A percentile compares a stretch with the other conserved stretches of the same genome.
phyloP scores from a whole-genome alignment of 805 yeast genomes.

The Cyberlindnera mycetangii region DNA sequence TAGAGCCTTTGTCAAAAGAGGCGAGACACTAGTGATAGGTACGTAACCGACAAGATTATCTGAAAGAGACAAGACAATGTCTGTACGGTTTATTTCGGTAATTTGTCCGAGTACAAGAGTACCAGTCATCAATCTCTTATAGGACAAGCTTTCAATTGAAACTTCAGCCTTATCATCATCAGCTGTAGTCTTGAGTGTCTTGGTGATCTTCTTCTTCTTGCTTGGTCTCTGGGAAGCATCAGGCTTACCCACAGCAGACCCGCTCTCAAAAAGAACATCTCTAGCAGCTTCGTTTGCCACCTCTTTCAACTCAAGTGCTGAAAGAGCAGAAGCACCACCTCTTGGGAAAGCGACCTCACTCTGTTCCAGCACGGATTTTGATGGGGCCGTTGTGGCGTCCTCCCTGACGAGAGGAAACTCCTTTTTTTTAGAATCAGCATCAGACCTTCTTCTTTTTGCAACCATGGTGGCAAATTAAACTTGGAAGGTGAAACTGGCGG shows the following conservation, averaged over 20 bases:
- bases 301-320: conserved; percentile 88
- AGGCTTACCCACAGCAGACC: conserved; percentile 10
- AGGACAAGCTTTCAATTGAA: conserved; percentile 59
- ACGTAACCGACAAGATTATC: conserved; percentile 79
- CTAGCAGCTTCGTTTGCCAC: conserved; percentile 89
- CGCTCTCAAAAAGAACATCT: conserved; percentile 70
- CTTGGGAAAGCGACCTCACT: conserved; percentile 70
- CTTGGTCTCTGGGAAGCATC: conserved; percentile 28
- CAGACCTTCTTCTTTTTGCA: conserved; percentile 49
- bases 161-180: conserved; percentile 30
- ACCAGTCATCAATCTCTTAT: conserved; percentile 67
- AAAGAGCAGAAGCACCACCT: conserved; percentile 86
- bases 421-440: conserved; percentile 32
- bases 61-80: conserved; percentile 68
- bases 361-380: conserved; percentile 34
- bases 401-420: conserved; percentile 40
- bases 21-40: conserved; percentile 70
- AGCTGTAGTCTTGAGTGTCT: conserved; percentile 29
- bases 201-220: conserved; percentile 40
- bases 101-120: conserved; percentile 77
- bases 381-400: conserved; percentile 38
- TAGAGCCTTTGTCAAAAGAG: conserved; percentile 52
- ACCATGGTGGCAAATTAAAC: conserved; percentile 8
- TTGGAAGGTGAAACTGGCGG: neutral
- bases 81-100: conserved; percentile 54